Conservation (phyloP, 2,329 filamentous ascomycete species). For the Curvularia spicifera region DNA sequence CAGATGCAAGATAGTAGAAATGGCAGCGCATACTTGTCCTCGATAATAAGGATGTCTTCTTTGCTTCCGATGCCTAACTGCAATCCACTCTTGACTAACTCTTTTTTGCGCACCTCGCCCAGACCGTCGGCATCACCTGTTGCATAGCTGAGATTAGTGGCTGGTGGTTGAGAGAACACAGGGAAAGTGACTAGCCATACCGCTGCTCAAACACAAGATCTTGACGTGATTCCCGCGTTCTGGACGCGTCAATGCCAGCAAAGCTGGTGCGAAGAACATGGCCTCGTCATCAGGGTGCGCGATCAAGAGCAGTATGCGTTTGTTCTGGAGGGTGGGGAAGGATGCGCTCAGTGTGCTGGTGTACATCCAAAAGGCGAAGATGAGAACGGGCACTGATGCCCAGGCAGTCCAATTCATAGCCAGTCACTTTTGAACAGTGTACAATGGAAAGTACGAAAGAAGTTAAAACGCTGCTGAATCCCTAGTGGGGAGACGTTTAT, state of each 20-base stretch:
- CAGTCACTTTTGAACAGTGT: neutral
- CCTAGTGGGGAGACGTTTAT: neutral
- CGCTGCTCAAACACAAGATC: slow-evolving; percentile 89
- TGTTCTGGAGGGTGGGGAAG: slow-evolving; percentile 75
- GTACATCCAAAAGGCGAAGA: slow-evolving; percentile 56
- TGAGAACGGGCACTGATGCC: slow-evolving; percentile 51
- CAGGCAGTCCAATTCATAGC: slow-evolving; percentile 52
- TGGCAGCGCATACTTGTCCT: slow-evolving; percentile 66
- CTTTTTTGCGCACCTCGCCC: slow-evolving; percentile 79
- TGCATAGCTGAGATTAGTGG: slow-evolving; percentile 14
- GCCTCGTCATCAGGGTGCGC: slow-evolving; percentile 98
- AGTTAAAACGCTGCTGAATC: neutral
- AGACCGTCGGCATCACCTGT: slow-evolving; percentile 84
- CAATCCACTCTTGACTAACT: slow-evolving; percentile 81
- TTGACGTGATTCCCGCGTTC: slow-evolving; percentile 87
- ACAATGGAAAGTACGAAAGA: neutral
- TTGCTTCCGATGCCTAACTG: slow-evolving; percentile 74
- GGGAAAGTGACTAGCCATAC: slow-evolving; percentile 51
- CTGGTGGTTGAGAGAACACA: neutral
- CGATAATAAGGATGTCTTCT: slow-evolving; percentile 84
- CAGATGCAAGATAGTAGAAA: slow-evolving; percentile 10
- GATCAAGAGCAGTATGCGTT: slow-evolving; percentile 89
- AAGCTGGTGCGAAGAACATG: slow-evolving; percentile 96
- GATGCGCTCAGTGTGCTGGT: slow-evolving; percentile 54
- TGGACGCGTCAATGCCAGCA: slow-evolving; percentile 82